Conservation (phyloP, 2,329 filamentous ascomycete genomes). For the Neofusicoccum kwambonambiense region DNA sequence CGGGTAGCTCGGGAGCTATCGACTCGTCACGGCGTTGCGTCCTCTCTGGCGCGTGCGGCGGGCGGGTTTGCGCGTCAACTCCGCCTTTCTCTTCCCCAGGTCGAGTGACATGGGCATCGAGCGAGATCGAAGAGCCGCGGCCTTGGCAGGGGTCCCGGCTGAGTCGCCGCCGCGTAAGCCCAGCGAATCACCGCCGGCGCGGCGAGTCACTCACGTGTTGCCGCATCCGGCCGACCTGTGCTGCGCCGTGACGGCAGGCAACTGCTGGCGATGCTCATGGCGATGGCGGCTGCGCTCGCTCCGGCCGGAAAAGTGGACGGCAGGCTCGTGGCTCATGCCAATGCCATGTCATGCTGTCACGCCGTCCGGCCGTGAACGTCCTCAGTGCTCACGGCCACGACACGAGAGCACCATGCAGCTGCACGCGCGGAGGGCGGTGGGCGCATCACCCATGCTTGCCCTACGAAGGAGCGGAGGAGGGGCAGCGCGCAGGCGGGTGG, state of each 20-base stretch:
- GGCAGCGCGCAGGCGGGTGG: not conserved
- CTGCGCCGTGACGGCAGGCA: not conserved
- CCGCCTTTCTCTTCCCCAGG: not conserved
- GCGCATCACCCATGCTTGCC: not conserved
- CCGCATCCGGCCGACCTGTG: not conserved
- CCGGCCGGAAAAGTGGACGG: not conserved
- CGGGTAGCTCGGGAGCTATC: not conserved
- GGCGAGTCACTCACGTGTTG: not conserved
- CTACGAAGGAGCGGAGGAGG: not conserved
- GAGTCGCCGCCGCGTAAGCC: not conserved
- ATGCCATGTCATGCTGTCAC: slow-evolving; percentile 2
- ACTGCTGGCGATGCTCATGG: not conserved
- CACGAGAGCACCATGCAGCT: not conserved
- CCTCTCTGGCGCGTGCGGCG: slow-evolving; percentile 2
- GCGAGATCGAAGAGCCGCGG: slow-evolving; percentile 1
- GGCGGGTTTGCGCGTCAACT: not conserved
- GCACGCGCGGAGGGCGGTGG: slow-evolving; percentile 7
- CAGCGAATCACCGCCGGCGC: not conserved
- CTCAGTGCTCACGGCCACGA: not conserved
- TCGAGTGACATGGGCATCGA: not conserved
- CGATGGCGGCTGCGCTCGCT: not conserved
- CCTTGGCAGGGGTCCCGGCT: slow-evolving; percentile 5
- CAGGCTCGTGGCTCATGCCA: not conserved
- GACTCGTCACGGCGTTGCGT: slow-evolving; percentile 13
- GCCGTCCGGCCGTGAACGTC: not conserved